Percentiles rank a stretch among this genome's conserved stretches.
phyloP scores from a whole-genome alignment of 2,329 filamentous ascomycete genomes.

The Pseudocercospora fijiensis region DNA sequence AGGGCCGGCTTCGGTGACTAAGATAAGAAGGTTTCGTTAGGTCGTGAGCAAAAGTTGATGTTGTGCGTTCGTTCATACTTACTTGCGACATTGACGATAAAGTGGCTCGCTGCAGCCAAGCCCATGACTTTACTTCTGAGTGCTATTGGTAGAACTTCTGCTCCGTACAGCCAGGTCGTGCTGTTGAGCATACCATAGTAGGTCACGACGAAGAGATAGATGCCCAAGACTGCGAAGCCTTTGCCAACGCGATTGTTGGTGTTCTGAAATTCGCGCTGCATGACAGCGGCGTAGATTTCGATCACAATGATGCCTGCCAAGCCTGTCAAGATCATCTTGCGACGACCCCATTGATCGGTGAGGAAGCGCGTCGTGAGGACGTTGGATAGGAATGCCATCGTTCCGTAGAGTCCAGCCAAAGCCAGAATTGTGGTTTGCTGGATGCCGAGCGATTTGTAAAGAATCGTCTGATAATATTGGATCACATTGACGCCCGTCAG shows the following conservation, averaged over 20 bases:
- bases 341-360: constrained; percentile 59
- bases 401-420: constrained; percentile 57
- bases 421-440: constrained; percentile 52
- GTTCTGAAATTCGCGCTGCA: constrained; percentile 58
- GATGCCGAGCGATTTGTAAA: constrained; percentile 58
- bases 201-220: constrained; percentile 58
- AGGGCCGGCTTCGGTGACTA: constrained; percentile 45
- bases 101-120: constrained; percentile 53
- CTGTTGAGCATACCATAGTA: constrained; percentile 42
- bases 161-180: constrained; percentile 47
- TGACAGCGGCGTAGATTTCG: constrained; percentile 60
- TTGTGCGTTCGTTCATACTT: neutral
- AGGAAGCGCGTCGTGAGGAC: constrained; percentile 53
- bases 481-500: constrained; percentile 60
- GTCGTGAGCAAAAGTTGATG: neutral
- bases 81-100: constrained; percentile 40
- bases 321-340: constrained; percentile 59
- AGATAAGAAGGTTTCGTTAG: constrained; percentile 1
- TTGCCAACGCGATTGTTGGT: constrained; percentile 57
- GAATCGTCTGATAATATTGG: constrained; percentile 48
- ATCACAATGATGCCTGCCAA: constrained; percentile 54
- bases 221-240: constrained; percentile 59
- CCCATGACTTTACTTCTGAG: constrained; percentile 58
- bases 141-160: constrained; percentile 55
- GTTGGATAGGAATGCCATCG: constrained; percentile 54